Evolutionary conservation across 495 filamentous ascomycete species (phyloP), one percentile per base, ranked within the genome.

Genomic region (Pseudevernia furfuracea): DNA sequence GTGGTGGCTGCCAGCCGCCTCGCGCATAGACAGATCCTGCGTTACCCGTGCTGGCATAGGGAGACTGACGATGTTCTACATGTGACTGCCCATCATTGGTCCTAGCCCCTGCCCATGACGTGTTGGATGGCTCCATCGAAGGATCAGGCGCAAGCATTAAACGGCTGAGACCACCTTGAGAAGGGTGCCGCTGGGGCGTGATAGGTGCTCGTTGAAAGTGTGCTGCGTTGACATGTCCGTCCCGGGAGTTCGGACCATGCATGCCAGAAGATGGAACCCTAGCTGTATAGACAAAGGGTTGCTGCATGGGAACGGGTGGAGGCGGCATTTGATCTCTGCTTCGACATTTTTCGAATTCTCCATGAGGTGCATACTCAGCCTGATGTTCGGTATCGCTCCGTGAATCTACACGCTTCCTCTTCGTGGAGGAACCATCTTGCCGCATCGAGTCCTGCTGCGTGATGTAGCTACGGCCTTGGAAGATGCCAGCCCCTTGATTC

Each of bases 301-400:
- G 28, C 41, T 28, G 62, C 23, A 28, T 55, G 43, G 61, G 59
- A 14, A 53, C 21, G 14, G 66, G 59, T 46, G 68, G 68, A 11
- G 66, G 68, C n/a, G 68, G 68, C 68, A 70, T 70, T 28, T 60
- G 58, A 46, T 68, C 66, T 64, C 56, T 66, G 55, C 66, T 68
- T 17, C 17, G 43, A 41, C 43, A 1, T 34, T 41, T 53, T 30
- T n/a, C 34, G 53, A 39, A 49, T 11, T n/a, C 43, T 30, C 34
- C 49, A 17, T 10, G 19, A 30, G 25, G 19, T 14, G 15, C 23
- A 52, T 60, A 17, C 17, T 49, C 30, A 25, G 55, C 8, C 34
- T 46, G 53, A n/a, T 25, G n/a, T 25, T 46, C 55, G 55, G 30
- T n/a, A 15, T 56, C 61, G 44, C 36, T 30, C 21, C 11, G 34